Evolutionary conservation across 2,329 filamentous ascomycete species (phyloP).

Genomic region (Diatrype stigma): DNA sequence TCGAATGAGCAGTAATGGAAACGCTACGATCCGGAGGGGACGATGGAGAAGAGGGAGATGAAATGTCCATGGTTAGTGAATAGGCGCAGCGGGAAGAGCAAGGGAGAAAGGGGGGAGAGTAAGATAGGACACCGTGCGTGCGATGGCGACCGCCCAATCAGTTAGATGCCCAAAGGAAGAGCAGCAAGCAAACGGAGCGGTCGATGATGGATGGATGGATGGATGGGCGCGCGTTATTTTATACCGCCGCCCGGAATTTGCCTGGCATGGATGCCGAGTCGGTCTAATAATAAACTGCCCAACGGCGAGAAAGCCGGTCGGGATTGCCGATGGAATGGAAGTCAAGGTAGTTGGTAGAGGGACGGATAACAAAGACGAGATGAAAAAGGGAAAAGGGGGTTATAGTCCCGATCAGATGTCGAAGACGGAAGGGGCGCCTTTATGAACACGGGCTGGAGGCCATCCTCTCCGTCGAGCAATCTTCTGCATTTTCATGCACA

Average conservation of each 20-base stretch:
- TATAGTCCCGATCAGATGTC: neutral
- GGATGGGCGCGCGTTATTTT: conserved; percentile 14
- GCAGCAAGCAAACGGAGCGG: neutral
- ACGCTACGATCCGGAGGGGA: conserved; percentile 9
- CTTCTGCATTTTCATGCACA: neutral
- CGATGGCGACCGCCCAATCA: neutral
- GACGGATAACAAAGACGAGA: neutral
- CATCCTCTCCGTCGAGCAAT: conserved; percentile 10
- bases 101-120: conserved; percentile 3
- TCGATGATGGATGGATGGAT: neutral
- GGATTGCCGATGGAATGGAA: neutral
- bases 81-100: neutral
- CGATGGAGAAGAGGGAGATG: conserved; percentile 10
- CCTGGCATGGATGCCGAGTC: neutral
- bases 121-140: neutral
- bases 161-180: neutral
- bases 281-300: neutral
- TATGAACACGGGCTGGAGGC: neutral
- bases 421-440: neutral
- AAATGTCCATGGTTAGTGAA: neutral
- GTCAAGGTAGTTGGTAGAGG: neutral
- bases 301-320: neutral
- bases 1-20: neutral
- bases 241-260: conserved; percentile 13
- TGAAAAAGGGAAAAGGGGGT: neutral